Base-by-base conservation (phyloP, 169 alveolate species). In the Plasmodium fragile region DNA sequence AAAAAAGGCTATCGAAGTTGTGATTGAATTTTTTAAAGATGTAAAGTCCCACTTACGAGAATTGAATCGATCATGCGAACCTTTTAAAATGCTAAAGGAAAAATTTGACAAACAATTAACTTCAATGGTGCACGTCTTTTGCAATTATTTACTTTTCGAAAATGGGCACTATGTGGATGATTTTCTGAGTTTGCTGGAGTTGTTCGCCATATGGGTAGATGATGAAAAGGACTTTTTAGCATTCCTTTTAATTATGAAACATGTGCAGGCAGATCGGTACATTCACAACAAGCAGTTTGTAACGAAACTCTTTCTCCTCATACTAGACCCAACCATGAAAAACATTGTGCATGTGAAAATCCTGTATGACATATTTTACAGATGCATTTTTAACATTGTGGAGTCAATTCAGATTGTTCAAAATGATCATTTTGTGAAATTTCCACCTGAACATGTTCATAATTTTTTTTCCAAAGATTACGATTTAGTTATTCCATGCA, bases 21-120 rank as follows among this genome's bases (percentile, higher is more conserved):
- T 89, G 52, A 32, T 89, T 53, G 94, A 89, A 65, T 78, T 89
- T 55, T 89, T 89, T 77, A 89, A 89, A 78, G 94, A 89, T 79
- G 45, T 89, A 18, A 77, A 89, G 65, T 18, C 28, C 2, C 18
- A 39, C 43, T 45, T 89, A 70, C 65, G 45, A 10, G 25, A 7
- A 53, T 7, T 4, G 32, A 30, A 78, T 49, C 32, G 8, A 8
- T 55, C 79, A 32, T 22, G 72, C 34, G 72, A 59, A 0, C 6
- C 79, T 18, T 78, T 89, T 39, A 77, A 25, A 53, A 30, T 4
- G 34, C 69, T 89, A 34, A 89, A 89, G 70, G 36, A 43, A 34
- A 25, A 36, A 11, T 78, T 89, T 78, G 8, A 78, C 32, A 52
- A 78, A 11, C 81, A 91, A 34, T 25, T 91, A 45, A 81, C 36